phyloP scores from a whole-genome alignment of 352 stramenopile genomes.

The Globisporangium apiculatum region DNA sequence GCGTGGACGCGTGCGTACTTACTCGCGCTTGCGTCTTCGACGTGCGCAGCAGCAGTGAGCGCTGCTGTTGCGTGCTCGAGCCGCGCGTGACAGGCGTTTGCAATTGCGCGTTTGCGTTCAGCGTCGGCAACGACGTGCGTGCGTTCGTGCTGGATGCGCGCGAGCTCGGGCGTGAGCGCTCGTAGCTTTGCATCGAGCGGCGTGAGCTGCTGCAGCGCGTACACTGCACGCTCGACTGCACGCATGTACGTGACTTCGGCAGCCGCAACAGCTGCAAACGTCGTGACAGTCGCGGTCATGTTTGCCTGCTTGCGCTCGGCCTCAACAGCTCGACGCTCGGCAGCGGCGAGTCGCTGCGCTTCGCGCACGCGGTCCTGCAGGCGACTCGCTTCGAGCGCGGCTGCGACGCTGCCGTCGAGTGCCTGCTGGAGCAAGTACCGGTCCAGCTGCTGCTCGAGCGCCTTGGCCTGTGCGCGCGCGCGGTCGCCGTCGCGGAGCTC shows the following conservation, averaged over 20 bases:
- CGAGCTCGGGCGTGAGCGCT: constrained; percentile 32
- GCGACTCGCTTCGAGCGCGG: constrained; percentile 35
- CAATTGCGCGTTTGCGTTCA: constrained; percentile 34
- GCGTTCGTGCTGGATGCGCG: constrained; percentile 36
- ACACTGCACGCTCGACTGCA: constrained; percentile 28
- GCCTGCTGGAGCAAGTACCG: constrained; percentile 59
- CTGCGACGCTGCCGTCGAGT: constrained; percentile 33
- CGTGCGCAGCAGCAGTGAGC: constrained; percentile 26
- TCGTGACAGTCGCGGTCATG: constrained; percentile 59
- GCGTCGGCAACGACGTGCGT: constrained; percentile 52
- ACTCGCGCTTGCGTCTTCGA: constrained; percentile 25
- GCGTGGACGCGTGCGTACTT: constrained; percentile 41
- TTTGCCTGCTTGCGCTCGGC: constrained; percentile 52
- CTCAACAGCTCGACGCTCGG: constrained; percentile 38
- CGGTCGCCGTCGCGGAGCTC: constrained; percentile 51
- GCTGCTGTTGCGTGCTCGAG: constrained; percentile 24
- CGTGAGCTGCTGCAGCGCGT: constrained; percentile 21
- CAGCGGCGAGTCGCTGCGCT: constrained; percentile 32
- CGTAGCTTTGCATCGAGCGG: constrained; percentile 24
- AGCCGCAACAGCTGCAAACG: constrained; percentile 25
- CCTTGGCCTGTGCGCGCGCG: constrained; percentile 28
- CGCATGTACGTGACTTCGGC: constrained; percentile 49
- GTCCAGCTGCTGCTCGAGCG: constrained; percentile 48
- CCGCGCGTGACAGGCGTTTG: constrained; percentile 31
- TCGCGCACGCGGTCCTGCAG: constrained; percentile 37